Base-by-base conservation (phyloP, 371 early-diverging fungal genomes). In the Mucor plumbeus region DNA sequence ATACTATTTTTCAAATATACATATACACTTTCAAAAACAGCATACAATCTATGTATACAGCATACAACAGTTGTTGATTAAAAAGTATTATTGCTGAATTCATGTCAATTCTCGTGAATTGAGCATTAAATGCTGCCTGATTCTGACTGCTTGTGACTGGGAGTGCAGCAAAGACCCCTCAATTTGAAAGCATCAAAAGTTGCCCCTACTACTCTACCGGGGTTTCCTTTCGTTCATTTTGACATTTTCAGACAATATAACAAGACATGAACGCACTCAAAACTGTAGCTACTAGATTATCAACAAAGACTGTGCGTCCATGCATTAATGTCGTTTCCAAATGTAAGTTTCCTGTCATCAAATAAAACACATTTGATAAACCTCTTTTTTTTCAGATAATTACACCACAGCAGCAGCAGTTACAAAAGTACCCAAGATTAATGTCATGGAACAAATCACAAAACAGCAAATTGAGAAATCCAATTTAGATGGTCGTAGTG, bases 401-500 rank as follows among this genome's bases (percentile, higher is more conserved):
- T 62, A 62, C 39, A 62, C 64, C 3, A 55, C 64, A 33, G 48
- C 66, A 54, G 60, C 70, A 44, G 63, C 74, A 10, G 63, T 64
- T 31, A 78, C 78, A 55, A 79, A 85, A 39, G 79, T 78, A 68
- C 85, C 85, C 64, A 77, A 80, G 72, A 87, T 89, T 63, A 88
- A 89, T 71, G 76, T 92, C 40, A 91, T 93, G 90, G 82, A 90
- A 71, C 70, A 85, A 17, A 79, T 93, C 21, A 71, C 78, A 57
- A 74, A 86, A 67, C 91, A 91, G 67, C 83, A 87, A 56, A 68
- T 90, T 10, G 74, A 82, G 41, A 83, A 86, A 34, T 73, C 83
- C 56, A 88, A 90, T 54, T 67, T 74, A 6, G 91, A 93, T 55
- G 88, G 90, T 47, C 88, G 90, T 35, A 70, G 74, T 19, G 79